Evolutionary conservation across 805 yeast species (phyloP), one percentile per base, ranked within the genome.

Genomic region (Wickerhamomyces chambardii): DNA sequence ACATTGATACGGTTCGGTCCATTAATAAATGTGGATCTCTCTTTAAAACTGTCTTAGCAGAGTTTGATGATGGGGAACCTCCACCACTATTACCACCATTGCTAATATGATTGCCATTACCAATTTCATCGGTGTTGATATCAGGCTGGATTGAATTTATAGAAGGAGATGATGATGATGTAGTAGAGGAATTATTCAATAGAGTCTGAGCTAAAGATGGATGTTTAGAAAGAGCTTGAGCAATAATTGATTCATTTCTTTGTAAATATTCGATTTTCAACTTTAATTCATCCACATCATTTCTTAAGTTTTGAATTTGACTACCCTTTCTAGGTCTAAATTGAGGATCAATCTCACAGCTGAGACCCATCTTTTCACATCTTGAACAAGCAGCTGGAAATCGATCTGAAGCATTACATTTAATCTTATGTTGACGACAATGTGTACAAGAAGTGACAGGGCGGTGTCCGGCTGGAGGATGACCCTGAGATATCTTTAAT

Each of bases 401-500:
- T 42, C 79, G 75, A 17, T 82, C 89, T 3, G 85, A 73, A 1
- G 97, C 97, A 53, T 89, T 85, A 59, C 97, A 89, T 53, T 82
- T 83, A 55, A 89, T 86, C 58, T 89, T 89, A 56, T 87, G 96
- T 53, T 89, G 96, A 34, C 97, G 74, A 53, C 97, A 89, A 54
- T 86, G 92, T 0, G 95, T 84, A 53, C 97, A 89, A 4, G 95
- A 82, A 0, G 95, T 85, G 2, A 87, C 94, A 1, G 95, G 95
- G 37, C 96, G 62, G 49, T 84, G 90, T 2, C 80, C 78, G 1
- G 74, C 68, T 8, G 27, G 3, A 11, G 27, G 3, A 24, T 24
- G n/a, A n/a, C n/a, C n/a, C n/a, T n/a, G n/a, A n/a, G n/a, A n/a
- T n/a, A n/a, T n/a, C n/a, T n/a, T n/a, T n/a, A n/a, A n/a, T n/a